A percentile compares a stretch with the other conserved stretches of the same genome.
These are phyloP conservation scores for Tolypocladium ovalisporum DNA, from an alignment of 2,329 filamentous ascomycete species.

Conservation along the genomic window DNA sequence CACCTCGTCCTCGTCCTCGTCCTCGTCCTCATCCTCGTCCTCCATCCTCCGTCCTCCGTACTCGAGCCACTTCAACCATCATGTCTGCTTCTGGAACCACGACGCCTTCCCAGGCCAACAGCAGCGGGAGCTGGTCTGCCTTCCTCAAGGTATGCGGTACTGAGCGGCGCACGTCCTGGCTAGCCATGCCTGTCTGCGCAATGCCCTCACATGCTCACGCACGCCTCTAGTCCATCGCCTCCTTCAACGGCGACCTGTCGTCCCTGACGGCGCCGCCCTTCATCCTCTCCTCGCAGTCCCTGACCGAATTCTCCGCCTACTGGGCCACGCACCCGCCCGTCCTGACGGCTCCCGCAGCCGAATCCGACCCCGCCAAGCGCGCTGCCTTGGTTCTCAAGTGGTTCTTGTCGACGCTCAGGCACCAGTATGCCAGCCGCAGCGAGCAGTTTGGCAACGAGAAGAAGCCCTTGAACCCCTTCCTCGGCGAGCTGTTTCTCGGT, in stretches of 20 bases:
- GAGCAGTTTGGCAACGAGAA: conserved; percentile 84
- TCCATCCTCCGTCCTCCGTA: not conserved
- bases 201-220: not conserved
- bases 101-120: conserved; percentile 23
- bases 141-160: conserved; percentile 36
- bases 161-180: not conserved
- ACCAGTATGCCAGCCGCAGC: conserved; percentile 65
- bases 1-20: not conserved
- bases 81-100: conserved; percentile 19
- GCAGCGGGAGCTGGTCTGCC: conserved; percentile 37
- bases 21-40: too few relatives aligned
- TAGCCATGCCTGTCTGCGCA: not conserved
- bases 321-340: conserved; percentile 71
- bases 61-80: conserved; percentile 2
- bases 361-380: conserved; percentile 70
- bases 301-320: conserved; percentile 73
- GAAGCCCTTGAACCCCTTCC: conserved; percentile 93
- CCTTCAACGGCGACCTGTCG: conserved; percentile 72
- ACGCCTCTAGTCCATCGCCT: conserved; percentile 53
- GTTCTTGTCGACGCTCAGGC: conserved; percentile 89
- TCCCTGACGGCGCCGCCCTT: conserved; percentile 75
- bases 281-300: conserved; percentile 66
- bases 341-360: conserved; percentile 71
- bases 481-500: conserved; percentile 89
- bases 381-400: conserved; percentile 85